These are phyloP conservation scores for Umbelopsis vinacea DNA, from an alignment of 192 early-diverging fungal genomes.

Conservation along the genomic window DNA sequence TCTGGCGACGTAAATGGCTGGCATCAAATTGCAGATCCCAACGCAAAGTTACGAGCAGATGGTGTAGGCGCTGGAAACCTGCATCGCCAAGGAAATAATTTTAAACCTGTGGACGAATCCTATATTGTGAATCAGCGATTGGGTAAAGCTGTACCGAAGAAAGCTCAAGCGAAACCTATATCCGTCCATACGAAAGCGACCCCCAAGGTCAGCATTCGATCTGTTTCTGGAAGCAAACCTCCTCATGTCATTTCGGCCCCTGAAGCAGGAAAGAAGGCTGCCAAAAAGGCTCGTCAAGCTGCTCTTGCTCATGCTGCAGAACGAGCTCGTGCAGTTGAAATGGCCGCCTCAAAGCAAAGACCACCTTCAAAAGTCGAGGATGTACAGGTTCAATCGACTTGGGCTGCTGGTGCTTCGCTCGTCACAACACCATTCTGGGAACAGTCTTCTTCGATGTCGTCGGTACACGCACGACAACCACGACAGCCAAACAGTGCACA, in stretches of 20 bases:
- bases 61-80: constrained; percentile 37
- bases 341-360: neutral
- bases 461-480: neutral
- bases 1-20: constrained; percentile 16
- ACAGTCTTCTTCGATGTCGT: neutral
- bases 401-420: neutral
- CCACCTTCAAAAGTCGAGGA: neutral
- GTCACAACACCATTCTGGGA: constrained; percentile 39
- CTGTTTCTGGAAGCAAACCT: constrained; percentile 11
- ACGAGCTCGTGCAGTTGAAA: constrained; percentile 6
- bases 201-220: neutral
- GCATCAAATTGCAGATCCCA: constrained; percentile 34
- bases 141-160: constrained; percentile 22
- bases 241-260: neutral
- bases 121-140: constrained; percentile 37
- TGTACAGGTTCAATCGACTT: neutral
- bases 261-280: neutral
- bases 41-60: constrained; percentile 24
- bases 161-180: constrained; percentile 22
- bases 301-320: neutral
- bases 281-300: constrained; percentile 9
- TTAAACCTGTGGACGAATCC: constrained; percentile 39
- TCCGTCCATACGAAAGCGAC: constrained; percentile 1
- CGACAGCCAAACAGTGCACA: neutral
- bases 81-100: constrained; percentile 40